A percentile compares a stretch with the other conserved stretches of the same genome.
phyloP scores from a whole-genome alignment of 495 filamentous ascomycete species.

The Ramalina peruviana region DNA sequence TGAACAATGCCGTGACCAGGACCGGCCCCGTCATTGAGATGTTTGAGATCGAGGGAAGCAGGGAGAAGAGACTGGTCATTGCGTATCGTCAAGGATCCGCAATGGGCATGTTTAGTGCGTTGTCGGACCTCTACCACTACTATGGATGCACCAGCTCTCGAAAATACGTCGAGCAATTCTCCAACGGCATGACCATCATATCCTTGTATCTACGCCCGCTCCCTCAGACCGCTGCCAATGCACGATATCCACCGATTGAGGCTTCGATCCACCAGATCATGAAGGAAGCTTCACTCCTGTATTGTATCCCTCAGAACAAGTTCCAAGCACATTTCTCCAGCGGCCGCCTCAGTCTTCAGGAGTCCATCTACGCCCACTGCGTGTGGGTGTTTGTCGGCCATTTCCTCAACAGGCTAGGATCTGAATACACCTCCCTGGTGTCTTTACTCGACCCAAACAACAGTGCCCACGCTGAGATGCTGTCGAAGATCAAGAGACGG shows the following conservation, averaged over 20 bases:
- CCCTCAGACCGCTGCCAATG: conserved; percentile 32
- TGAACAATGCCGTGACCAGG: conserved; percentile 64
- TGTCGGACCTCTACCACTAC: conserved; percentile 96
- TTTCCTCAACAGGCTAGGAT: conserved; percentile 87
- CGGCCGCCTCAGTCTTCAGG: conserved; percentile 84
- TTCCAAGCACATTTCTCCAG: conserved; percentile 78
- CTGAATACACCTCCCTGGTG: conserved; percentile 76
- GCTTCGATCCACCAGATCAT: conserved; percentile 97
- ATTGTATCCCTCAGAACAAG: conserved; percentile 95
- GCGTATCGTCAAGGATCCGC: conserved; percentile 89
- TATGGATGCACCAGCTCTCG: conserved; percentile 91
- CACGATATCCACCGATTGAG: conserved; percentile 64
- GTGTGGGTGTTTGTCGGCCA: conserved; percentile 96
- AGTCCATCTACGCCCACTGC: conserved; percentile 93
- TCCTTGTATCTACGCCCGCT: conserved; percentile 79
- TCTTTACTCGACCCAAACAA: conserved; percentile 71
- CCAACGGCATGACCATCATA: conserved; percentile 93
- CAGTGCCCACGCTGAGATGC: conserved; percentile 73
- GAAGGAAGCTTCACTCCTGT: conserved; percentile 91
- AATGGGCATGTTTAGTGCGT: conserved; percentile 82
- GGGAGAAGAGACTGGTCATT: conserved; percentile 85
- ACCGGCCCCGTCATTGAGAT: conserved; percentile 95
- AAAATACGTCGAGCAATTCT: conserved; percentile 98
- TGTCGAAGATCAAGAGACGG: conserved; percentile 91
- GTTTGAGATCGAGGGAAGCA: conserved; percentile 81